Conservation (phyloP, 345 rosid genomes). For the Rhodomyrtus tomentosa region DNA sequence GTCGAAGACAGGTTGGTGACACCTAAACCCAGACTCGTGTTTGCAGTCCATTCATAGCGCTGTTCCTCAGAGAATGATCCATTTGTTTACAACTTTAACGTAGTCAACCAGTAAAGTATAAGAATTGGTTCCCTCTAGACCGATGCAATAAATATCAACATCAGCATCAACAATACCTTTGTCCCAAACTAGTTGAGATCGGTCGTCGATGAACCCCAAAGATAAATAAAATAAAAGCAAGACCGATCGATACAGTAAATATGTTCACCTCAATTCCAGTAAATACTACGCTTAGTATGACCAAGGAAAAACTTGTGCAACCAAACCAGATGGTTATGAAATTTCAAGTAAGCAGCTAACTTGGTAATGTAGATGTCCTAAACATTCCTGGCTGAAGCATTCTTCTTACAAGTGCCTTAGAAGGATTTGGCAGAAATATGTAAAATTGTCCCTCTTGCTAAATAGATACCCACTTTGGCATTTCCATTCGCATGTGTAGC, state of each 20-base stretch:
- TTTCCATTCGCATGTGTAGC: constrained; percentile 85
- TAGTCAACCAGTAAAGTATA: neutral
- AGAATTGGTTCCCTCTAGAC: neutral
- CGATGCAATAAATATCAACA: neutral
- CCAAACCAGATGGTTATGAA: neutral
- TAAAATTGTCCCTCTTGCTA: too few species aligned
- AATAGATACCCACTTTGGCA: constrained; percentile 71
- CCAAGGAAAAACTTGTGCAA: neutral
- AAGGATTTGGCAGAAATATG: too few species aligned
- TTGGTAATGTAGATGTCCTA: constrained; percentile 88
- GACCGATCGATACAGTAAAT: neutral
- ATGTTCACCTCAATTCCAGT: neutral
- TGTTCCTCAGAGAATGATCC: neutral
- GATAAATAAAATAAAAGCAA: too few species aligned
- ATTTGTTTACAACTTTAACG: neutral
- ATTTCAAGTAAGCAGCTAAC: constrained; percentile 11
- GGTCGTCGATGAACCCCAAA: too few species aligned
- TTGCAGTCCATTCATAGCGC: neutral
- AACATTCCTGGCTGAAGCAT: constrained; percentile 41
- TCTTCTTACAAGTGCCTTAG: constrained; percentile 68
- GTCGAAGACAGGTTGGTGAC: neutral
- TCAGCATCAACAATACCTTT: too few species aligned
- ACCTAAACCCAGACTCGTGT: neutral
- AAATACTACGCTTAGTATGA: neutral
- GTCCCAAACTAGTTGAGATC: too few species aligned